Conservation (phyloP, 1,284 basidiomycete species). For the Ustilago xerochloae region DNA sequence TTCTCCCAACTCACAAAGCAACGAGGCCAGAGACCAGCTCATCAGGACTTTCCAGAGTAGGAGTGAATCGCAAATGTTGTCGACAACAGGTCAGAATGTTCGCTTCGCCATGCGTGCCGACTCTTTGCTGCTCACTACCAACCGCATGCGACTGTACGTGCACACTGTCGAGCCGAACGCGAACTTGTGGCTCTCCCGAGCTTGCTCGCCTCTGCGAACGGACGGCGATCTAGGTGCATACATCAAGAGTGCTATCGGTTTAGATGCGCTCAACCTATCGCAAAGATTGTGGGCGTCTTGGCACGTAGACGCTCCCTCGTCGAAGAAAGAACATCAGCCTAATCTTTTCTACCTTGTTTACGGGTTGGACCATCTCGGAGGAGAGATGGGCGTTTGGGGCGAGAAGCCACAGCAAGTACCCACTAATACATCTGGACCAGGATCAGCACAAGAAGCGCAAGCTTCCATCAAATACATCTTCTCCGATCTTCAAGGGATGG, state of each 20-base stretch:
- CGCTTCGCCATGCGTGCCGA: slow-evolving; percentile 44
- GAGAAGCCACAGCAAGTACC: slow-evolving; percentile 32
- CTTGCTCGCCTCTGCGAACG: slow-evolving; percentile 46
- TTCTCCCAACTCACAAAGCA: slow-evolving; percentile 12
- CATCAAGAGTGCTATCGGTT: slow-evolving; percentile 49
- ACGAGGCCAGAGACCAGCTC: slow-evolving; percentile 27
- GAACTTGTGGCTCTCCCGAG: slow-evolving; percentile 47
- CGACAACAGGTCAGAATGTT: slow-evolving; percentile 25
- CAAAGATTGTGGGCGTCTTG: slow-evolving; percentile 49
- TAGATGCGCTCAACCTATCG: slow-evolving; percentile 34
- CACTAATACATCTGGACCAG: neutral
- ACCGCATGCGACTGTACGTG: slow-evolving; percentile 51
- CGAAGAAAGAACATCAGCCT: slow-evolving; percentile 41
- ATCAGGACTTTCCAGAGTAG: slow-evolving; percentile 29
- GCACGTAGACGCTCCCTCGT: slow-evolving; percentile 46
- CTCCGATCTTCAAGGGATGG: slow-evolving; percentile 33
- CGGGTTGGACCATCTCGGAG: slow-evolving; percentile 50
- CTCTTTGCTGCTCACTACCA: slow-evolving; percentile 48
- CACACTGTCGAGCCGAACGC: slow-evolving; percentile 49
- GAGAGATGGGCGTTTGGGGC: slow-evolving; percentile 50
- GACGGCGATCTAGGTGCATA: slow-evolving; percentile 48
- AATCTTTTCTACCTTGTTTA: slow-evolving; percentile 53
- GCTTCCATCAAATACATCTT: slow-evolving; percentile 31
- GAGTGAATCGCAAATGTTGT: slow-evolving; percentile 32
- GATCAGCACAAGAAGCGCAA: slow-evolving; percentile 29